These are phyloP conservation scores for Arachis monticola DNA, from an alignment of 331 rosid genomes.

Conservation along the genomic window DNA sequence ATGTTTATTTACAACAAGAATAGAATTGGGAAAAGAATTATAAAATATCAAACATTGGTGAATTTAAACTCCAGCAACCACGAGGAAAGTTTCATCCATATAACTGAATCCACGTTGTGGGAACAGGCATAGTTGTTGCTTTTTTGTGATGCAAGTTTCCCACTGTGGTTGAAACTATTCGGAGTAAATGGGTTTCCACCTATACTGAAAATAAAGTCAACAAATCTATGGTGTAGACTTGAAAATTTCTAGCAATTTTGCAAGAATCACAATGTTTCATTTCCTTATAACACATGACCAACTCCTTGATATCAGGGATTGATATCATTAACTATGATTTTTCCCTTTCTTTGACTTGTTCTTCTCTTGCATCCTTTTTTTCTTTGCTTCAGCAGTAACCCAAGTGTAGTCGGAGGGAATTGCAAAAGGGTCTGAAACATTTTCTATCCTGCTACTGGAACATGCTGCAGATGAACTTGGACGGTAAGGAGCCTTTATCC, in stretches of 20 bases:
- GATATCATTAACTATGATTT: conserved; percentile 57
- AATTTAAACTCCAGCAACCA: conserved; percentile 42
- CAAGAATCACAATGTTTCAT: conserved; percentile 57
- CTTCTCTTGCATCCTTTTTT: conserved; percentile 91
- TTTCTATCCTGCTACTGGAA: conserved; percentile 86
- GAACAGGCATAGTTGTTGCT: no score
- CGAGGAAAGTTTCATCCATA: conserved; percentile 14
- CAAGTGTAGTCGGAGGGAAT: conserved; percentile 85
- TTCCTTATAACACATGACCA: conserved; percentile 28
- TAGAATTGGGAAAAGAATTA: conserved; percentile 36
- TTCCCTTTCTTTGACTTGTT: conserved; percentile 85
- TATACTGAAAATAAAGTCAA: conserved; percentile 43
- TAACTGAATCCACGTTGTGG: no score
- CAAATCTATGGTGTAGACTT: conserved; percentile 46
- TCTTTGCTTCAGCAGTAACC: conserved; percentile 88
- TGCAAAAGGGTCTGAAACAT: conserved; percentile 77
- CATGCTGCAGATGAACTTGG: conserved; percentile 58
- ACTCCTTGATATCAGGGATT: conserved; percentile 26
- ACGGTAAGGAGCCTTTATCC: conserved; percentile 93
- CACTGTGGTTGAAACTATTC: conserved; percentile 32
- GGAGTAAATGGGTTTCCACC: conserved; percentile 38
- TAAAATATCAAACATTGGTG: conserved; percentile 16
- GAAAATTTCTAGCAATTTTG: conserved; percentile 42
- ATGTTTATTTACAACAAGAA: conserved; percentile 48
- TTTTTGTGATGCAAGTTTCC: not conserved